Conservation (phyloP, 208 protist species). For the Tritrichomonas musculus region DNA sequence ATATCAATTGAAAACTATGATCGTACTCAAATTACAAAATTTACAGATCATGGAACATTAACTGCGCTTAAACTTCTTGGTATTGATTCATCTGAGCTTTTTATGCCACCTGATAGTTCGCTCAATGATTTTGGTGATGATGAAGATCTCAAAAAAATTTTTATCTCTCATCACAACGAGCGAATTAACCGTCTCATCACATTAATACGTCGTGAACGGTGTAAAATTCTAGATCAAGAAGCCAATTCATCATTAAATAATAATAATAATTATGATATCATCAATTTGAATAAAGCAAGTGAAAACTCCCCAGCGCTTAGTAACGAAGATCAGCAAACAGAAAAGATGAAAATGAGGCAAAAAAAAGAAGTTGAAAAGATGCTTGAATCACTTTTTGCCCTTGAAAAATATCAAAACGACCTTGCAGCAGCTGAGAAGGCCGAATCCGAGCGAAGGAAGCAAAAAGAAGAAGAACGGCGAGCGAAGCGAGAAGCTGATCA, state of each 20-base stretch:
- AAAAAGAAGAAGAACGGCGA: neutral
- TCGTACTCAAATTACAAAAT: neutral
- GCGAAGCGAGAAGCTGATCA: neutral
- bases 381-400: neutral
- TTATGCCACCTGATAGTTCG: neutral
- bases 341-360: neutral
- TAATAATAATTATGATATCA: no score
- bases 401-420: neutral
- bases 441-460: neutral
- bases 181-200: neutral
- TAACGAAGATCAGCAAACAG: neutral
- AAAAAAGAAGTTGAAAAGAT: conserved; percentile 2
- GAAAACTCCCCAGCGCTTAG: no score
- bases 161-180: neutral
- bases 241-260: neutral
- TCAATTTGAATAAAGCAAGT: no score
- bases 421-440: neutral
- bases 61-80: neutral
- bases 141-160: neutral
- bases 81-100: neutral
- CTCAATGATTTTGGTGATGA: neutral
- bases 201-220: neutral
- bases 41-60: neutral
- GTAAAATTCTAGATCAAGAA: neutral
- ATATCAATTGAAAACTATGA: neutral